Evolutionary conservation across 1,284 basidiomycete species (phyloP).

Genomic region (Meira miltonrushii): DNA sequence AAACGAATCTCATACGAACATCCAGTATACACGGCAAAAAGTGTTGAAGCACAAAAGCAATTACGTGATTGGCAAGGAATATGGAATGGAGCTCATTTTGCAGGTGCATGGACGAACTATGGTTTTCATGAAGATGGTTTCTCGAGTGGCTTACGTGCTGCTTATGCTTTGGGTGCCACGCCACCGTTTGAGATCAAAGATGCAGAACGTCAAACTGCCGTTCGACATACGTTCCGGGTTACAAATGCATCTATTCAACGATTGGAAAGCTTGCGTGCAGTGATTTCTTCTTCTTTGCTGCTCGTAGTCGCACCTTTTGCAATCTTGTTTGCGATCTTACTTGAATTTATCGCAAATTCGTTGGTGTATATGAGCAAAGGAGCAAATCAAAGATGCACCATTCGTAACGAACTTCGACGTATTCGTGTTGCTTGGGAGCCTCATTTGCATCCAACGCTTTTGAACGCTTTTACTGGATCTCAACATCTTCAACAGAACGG

Average conservation of each 20-base stretch:
- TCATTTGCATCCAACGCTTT: background rate
- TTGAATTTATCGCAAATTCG: conserved; percentile 1
- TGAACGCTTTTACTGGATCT: too few relatives aligned
- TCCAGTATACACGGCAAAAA: conserved; percentile 57
- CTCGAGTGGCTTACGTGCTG: conserved; percentile 56
- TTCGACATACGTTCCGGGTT: conserved; percentile 6
- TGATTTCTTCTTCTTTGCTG: background rate
- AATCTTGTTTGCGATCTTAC: background rate
- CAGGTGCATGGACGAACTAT: conserved; percentile 73
- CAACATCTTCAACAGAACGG: too few relatives aligned
- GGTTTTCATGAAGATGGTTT: conserved; percentile 77
- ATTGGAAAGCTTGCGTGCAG: conserved; percentile 2
- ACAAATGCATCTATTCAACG: background rate
- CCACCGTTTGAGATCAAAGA: conserved; percentile 53
- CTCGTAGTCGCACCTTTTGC: background rate
- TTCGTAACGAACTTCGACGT: conserved; percentile 5
- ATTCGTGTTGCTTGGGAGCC: conserved; percentile 4
- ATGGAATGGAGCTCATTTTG: conserved; percentile 62
- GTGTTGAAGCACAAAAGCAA: conserved; percentile 60
- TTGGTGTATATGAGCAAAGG: background rate
- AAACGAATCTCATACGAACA: conserved; percentile 66
- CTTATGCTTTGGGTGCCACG: conserved; percentile 46
- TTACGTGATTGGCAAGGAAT: conserved; percentile 63
- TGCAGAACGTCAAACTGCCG: conserved; percentile 32
- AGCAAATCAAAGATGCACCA: background rate